phyloP scores from a whole-genome alignment of 2,329 filamentous ascomycete species.

The Fusarium sp. region DNA sequence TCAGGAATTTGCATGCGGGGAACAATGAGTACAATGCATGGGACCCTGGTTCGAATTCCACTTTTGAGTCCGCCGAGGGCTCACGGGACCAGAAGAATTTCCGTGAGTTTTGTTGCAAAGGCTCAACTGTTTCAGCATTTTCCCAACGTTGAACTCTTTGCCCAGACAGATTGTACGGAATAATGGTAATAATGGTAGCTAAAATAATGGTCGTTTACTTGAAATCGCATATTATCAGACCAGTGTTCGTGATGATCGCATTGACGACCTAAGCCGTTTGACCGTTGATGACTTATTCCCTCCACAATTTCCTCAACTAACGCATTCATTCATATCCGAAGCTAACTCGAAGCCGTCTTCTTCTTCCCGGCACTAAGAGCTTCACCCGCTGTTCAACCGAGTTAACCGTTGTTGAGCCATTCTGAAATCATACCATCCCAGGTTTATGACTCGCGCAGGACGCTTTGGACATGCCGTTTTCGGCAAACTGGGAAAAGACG shows the following conservation, averaged over 20 bases:
- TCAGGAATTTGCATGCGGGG: not conserved
- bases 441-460: conserved; percentile 2
- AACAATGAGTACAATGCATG: not conserved
- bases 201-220: no score
- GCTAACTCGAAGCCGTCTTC: not conserved
- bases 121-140: no score
- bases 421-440: not conserved
- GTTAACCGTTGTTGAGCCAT: not conserved
- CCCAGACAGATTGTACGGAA: not conserved
- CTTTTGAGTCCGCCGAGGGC: conserved; percentile 1
- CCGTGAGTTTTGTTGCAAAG: not conserved
- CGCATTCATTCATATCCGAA: not conserved
- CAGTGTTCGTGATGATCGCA: no score
- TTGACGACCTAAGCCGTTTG: no score
- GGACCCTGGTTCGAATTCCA: conserved; percentile 2
- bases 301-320: no score
- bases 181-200: no score
- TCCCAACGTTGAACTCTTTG: not conserved
- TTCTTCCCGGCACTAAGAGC: not conserved
- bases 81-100: conserved; percentile 12
- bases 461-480: conserved; percentile 2
- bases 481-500: not conserved
- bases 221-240: no score
- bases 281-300: no score
- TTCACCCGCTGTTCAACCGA: not conserved